phyloP scores from a whole-genome alignment of 2,329 filamentous ascomycete genomes.

The Metarhizium rileyi region DNA sequence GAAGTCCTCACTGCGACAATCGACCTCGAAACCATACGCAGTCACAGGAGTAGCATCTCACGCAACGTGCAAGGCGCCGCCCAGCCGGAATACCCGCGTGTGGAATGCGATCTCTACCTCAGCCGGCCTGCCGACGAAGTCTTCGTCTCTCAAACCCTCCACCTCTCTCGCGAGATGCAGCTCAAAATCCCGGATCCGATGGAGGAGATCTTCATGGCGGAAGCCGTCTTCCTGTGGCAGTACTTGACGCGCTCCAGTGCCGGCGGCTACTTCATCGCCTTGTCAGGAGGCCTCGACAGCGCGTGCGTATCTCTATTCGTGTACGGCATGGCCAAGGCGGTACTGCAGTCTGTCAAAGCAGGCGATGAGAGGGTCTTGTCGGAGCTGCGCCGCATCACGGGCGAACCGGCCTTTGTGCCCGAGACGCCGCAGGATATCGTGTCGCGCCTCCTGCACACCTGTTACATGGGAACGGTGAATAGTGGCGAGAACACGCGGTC shows the following conservation, averaged over 20 bases:
- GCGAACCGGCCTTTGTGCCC: conserved; percentile 32
- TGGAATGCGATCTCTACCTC: conserved; percentile 14
- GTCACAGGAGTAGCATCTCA: conserved; percentile 2
- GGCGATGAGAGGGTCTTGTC: conserved; percentile 16
- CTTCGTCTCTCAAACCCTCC: conserved; percentile 18
- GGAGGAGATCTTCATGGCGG: conserved; percentile 22
- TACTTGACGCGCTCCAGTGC: conserved; percentile 39
- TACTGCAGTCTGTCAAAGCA: conserved; percentile 39
- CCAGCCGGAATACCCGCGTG: conserved; percentile 9
- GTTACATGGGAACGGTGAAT: conserved; percentile 58
- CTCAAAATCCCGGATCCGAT: conserved; percentile 18
- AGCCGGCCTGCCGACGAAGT: conserved; percentile 15
- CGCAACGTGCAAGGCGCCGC: conserved; percentile 9
- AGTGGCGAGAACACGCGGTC: conserved; percentile 56
- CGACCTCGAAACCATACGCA: conserved; percentile 59
- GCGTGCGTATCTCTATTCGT: conserved; percentile 18
- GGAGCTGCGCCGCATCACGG: conserved; percentile 18
- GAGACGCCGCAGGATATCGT: conserved; percentile 45
- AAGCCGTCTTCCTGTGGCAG: conserved; percentile 38
- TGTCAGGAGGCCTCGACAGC: conserved; percentile 27
- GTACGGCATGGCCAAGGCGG: conserved; percentile 45
- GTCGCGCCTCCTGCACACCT: conserved; percentile 27
- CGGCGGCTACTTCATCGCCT: conserved; percentile 43
- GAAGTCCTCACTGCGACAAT: conserved; percentile 58
- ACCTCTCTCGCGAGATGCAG: conserved; percentile 6